Percentiles rank a stretch among this genome's conserved stretches.
Evolutionary conservation across 129 eudicot species (phyloP).

Genomic region (Logfia minima): DNA sequence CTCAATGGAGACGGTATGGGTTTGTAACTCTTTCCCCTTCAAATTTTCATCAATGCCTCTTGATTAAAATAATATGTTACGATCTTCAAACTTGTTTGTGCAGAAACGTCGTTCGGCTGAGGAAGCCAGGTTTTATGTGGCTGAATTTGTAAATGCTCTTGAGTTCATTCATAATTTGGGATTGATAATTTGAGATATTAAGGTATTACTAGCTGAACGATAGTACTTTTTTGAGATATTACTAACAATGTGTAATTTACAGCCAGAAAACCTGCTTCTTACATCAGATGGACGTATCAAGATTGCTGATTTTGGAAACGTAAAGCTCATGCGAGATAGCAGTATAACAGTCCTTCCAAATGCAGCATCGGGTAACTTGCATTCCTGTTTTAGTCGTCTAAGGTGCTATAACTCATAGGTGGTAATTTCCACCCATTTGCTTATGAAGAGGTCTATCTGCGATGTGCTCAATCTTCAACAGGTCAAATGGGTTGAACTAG

Average conservation of each 20-base stretch:
- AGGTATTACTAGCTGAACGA: conserved; percentile 38
- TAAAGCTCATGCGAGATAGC: conserved; percentile 82
- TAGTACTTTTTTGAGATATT: too few relatives aligned
- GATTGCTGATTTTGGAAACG: conserved; percentile 86
- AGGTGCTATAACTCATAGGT: too few relatives aligned
- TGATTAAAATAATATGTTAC: too few relatives aligned
- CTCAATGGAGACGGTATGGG: too few relatives aligned
- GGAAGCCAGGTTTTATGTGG: conserved; percentile 72
- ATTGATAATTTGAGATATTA: conserved; percentile 72
- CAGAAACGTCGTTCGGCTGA: conserved; percentile 79
- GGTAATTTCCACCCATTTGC: too few relatives aligned
- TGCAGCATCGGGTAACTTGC: conserved; percentile 57
- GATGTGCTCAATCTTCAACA: not conserved
- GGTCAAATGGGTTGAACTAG: too few relatives aligned
- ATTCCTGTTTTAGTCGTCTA: too few relatives aligned
- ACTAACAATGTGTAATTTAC: conserved; percentile 27
- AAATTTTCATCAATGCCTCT: too few relatives aligned
- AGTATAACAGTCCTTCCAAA: conserved; percentile 74
- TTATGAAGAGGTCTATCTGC: too few relatives aligned
- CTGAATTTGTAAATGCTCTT: conserved; percentile 81
- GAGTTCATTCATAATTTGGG: conserved; percentile 79
- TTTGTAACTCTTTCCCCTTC: too few relatives aligned
- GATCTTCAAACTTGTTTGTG: not conserved
- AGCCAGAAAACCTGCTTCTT: conserved; percentile 61
- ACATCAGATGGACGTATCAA: conserved; percentile 71